phyloP scores from a whole-genome alignment of 176 grass and related monocot genomes.

The Oryza brachyantha region DNA sequence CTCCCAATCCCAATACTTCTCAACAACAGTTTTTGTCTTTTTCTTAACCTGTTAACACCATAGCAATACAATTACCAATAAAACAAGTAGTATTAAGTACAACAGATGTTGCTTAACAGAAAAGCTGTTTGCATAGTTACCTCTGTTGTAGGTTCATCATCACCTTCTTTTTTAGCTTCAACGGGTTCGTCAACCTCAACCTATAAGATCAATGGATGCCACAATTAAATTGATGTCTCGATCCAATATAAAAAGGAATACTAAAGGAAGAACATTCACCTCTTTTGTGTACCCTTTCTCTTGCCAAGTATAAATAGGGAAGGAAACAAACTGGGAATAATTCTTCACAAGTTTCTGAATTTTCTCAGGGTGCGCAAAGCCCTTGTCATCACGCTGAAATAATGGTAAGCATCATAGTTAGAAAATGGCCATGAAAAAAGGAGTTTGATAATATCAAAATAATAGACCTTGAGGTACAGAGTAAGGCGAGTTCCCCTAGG shows the following conservation, averaged over 20 bases:
- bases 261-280: slow-evolving; percentile 29
- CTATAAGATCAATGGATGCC: slow-evolving; percentile 30
- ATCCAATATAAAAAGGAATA: neutral
- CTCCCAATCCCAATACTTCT: slow-evolving; percentile 99
- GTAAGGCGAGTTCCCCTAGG: slow-evolving; percentile 85
- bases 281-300: slow-evolving; percentile 95
- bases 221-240: neutral
- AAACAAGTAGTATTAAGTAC: neutral
- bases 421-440: neutral
- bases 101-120: neutral
- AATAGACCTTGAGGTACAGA: slow-evolving; percentile 84
- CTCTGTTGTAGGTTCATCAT: slow-evolving; percentile 60
- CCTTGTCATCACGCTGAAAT: slow-evolving; percentile 77
- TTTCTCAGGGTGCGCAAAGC: slow-evolving; percentile 92
- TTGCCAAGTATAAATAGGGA: slow-evolving; percentile 96
- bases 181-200: slow-evolving; percentile 87
- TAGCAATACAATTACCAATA: neutral
- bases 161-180: slow-evolving; percentile 68
- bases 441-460: neutral
- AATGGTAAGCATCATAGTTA: slow-evolving; percentile 9
- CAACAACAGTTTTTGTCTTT: slow-evolving; percentile 87
- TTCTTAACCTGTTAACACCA: slow-evolving; percentile 63
- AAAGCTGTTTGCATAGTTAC: slow-evolving; percentile 37
- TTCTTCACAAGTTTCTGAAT: slow-evolving; percentile 96
- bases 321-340: slow-evolving; percentile 99